phyloP scores from a whole-genome alignment of 768 basidiomycete species.

The Mycena venus region DNA sequence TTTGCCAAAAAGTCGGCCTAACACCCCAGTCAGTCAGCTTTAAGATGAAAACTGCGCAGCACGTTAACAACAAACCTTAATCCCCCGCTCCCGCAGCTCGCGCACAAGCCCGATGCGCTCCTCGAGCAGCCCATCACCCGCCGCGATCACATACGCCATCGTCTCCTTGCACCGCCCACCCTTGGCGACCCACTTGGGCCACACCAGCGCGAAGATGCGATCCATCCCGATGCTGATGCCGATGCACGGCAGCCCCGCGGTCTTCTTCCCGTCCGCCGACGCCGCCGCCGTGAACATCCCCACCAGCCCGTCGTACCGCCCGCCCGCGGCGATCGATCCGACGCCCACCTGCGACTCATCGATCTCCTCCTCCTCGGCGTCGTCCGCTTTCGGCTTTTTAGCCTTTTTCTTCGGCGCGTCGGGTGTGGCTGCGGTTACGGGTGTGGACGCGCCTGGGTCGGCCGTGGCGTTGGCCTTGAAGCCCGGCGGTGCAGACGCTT shows the following conservation, averaged over 20 bases:
- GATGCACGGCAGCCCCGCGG: slow-evolving; percentile 83
- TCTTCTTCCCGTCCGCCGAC: slow-evolving; percentile 78
- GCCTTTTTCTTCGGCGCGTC: slow-evolving; percentile 47
- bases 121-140: slow-evolving; percentile 89
- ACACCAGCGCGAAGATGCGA: slow-evolving; percentile 90
- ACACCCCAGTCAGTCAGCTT: slow-evolving; percentile 11
- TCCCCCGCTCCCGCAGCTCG: slow-evolving; percentile 86
- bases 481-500: slow-evolving; percentile 92
- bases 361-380: slow-evolving; percentile 70
- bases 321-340: slow-evolving; percentile 99
- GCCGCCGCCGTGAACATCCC: slow-evolving; percentile 91
- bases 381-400: slow-evolving; percentile 61
- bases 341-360: slow-evolving; percentile 96
- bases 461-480: slow-evolving; percentile 69
- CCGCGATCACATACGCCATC: slow-evolving; percentile 93
- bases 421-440: slow-evolving; percentile 47
- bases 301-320: slow-evolving; percentile 96
- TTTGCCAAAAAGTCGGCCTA: slow-evolving; percentile 95
- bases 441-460: slow-evolving; percentile 37
- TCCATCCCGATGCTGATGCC: slow-evolving; percentile 95
- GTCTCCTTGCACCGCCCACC: slow-evolving; percentile 90
- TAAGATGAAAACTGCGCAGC: not conserved
- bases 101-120: slow-evolving; percentile 87
- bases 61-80: slow-evolving; percentile 78
- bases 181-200: slow-evolving; percentile 86